Base-by-base conservation (phyloP, 371 early-diverging fungal species). In the Encephalitozoon intestinalis region DNA sequence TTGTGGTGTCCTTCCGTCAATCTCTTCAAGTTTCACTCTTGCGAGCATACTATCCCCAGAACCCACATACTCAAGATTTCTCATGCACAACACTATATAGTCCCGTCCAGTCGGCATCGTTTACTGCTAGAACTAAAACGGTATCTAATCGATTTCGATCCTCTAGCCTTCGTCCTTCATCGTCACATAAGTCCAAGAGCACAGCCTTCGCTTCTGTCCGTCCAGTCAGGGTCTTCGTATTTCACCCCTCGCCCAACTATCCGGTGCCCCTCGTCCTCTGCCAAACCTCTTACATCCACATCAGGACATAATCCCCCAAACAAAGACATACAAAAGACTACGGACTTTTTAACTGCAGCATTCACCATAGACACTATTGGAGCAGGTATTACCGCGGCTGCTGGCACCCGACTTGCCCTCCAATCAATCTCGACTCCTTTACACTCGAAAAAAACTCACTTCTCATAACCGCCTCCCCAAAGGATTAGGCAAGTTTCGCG, bases 161-260 rank as follows among this genome's bases (percentile, higher is more conserved):
- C 88, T 86, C 86, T 86, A 87, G 87, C 88, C 87, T 89, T 88
- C 87, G 87, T 87, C 86, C 88, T 88, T 87, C 87, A 88, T 89
- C 86, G 87, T 87, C 85, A 87, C 86, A 88, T 86, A 85, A 87
- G 85, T 87, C 84, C 87, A 87, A 86, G 88, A 83, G 50, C 76
- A 75, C 73, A 72, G 80, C 83, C 76, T 83, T 83, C 83, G 82
- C 83, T 79, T 67, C 69, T 52, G 77, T 79, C 64, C 58, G 78
- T 83, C 82, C 88, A 86, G 83, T 78, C 82, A 82, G 86, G 87
- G 87, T 89, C 88, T 87, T 86, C 87, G 39, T n/a, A 64, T 70
- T 76, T 76, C 76, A 76, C 43, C 52, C 50, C 67, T 76, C 44
- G 75, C 76, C 70, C 70, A 23, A 26, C 46, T 58, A 76, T 76